phyloP scores from a whole-genome alignment of 108 stramenopile genomes.

The Cylindrotheca fusiformis region DNA sequence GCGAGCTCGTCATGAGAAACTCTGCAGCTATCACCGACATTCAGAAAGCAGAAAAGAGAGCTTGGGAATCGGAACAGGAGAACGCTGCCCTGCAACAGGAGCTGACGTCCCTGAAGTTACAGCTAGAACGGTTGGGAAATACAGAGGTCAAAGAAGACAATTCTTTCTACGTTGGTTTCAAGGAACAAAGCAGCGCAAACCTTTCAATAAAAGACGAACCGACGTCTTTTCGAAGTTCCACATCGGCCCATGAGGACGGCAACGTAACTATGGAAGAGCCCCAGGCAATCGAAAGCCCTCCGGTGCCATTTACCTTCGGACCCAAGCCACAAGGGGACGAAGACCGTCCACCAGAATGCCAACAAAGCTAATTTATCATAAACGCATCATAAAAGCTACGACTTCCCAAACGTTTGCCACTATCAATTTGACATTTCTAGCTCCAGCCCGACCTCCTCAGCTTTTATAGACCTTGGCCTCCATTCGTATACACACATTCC shows the following conservation, averaged over 20 bases:
- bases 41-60: conserved; percentile 69
- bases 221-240: no score
- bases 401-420: no score
- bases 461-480: conserved; percentile 52
- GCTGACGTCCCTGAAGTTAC: conserved; percentile 60
- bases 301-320: not conserved
- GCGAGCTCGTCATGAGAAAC: conserved; percentile 79
- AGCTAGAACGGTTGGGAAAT: conserved; percentile 45
- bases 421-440: no score
- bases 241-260: no score
- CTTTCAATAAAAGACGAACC: not conserved
- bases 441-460: conserved; percentile 83
- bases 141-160: not conserved
- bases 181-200: not conserved
- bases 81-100: conserved; percentile 56
- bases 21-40: conserved; percentile 68
- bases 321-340: not conserved
- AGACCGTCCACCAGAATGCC: not conserved
- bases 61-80: conserved; percentile 74
- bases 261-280: not conserved
- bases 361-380: not conserved
- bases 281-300: not conserved
- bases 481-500: conserved; percentile 88
- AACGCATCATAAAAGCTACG: no score
- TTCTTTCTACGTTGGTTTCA: no score